These are phyloP conservation scores for Fonsecaea erecta DNA, from an alignment of 2,329 filamentous ascomycete species.

Conservation along the genomic window DNA sequence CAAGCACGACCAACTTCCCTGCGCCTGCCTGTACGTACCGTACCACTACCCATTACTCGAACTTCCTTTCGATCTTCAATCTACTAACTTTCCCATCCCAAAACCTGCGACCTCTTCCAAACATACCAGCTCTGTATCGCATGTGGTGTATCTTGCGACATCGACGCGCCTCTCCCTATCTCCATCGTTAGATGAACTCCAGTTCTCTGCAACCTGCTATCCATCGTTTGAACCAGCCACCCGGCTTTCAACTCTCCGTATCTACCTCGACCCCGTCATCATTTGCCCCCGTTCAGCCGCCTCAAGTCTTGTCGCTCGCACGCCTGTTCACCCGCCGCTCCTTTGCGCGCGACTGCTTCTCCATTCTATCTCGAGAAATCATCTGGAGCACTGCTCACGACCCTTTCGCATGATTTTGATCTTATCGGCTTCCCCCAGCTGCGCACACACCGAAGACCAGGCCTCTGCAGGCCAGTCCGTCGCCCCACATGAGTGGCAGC, in stretches of 20 bases:
- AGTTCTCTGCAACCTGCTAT: constrained; percentile 4
- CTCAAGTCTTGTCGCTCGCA: constrained; percentile 15
- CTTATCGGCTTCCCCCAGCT: constrained; percentile 14
- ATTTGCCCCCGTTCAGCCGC: constrained; percentile 23
- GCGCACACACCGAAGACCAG: constrained; percentile 27
- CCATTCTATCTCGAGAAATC: constrained; percentile 12
- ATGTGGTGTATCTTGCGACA: constrained; percentile 15
- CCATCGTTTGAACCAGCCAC: constrained; percentile 21
- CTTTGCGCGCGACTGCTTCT: constrained; percentile 19
- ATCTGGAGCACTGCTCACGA: constrained; percentile 6
- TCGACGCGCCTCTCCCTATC: constrained; percentile 21
- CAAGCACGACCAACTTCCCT: constrained; percentile 13
- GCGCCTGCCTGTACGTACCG: constrained; percentile 6
- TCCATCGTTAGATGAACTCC: constrained; percentile 6
- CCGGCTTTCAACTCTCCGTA: constrained; percentile 9
- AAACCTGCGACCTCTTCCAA: constrained; percentile 17
- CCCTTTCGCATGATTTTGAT: constrained; percentile 24
- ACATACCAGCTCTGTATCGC: constrained; percentile 14
- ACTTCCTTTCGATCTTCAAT: constrained; percentile 16
- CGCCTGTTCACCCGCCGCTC: constrained; percentile 9
- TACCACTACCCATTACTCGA: constrained; percentile 15
- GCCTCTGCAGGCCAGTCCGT: constrained; percentile 33
- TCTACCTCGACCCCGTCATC: constrained; percentile 21
- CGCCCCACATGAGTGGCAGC: constrained; percentile 41
- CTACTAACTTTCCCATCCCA: not conserved